These are phyloP conservation scores for Solanum appendiculatum DNA, from an alignment of 257 asterid species.

Conservation along the genomic window DNA sequence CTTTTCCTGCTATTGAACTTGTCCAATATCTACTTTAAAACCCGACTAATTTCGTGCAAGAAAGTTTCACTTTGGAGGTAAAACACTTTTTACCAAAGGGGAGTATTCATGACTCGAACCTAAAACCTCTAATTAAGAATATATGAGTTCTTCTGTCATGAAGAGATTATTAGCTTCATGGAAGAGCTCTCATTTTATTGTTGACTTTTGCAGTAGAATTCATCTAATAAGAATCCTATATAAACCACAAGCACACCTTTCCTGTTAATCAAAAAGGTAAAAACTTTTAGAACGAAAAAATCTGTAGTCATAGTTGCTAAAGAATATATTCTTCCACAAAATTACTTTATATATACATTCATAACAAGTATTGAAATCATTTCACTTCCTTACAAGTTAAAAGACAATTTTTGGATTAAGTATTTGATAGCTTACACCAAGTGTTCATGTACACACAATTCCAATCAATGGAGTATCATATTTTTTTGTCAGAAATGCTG, in stretches of 20 bases:
- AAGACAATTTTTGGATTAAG: neutral
- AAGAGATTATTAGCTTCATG: too few relatives aligned
- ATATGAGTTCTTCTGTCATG: neutral
- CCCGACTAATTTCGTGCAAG: neutral
- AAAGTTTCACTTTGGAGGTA: neutral
- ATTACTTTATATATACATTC: neutral
- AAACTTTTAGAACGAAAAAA: neutral
- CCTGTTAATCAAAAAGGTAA: neutral
- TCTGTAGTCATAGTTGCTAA: rapidly evolving
- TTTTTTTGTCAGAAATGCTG: neutral
- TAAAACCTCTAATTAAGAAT: too few relatives aligned
- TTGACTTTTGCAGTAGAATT: neutral
- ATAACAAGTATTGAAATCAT: neutral
- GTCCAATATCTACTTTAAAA: neutral
- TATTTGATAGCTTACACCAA: neutral
- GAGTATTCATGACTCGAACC: neutral
- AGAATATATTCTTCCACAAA: neutral
- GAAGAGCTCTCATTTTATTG: neutral
- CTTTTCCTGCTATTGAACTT: neutral
- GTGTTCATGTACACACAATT: neutral
- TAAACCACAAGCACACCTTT: neutral
- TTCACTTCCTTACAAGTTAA: neutral
- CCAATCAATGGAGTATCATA: neutral
- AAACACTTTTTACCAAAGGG: neutral
- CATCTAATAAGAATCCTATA: neutral